A percentile compares a stretch with the other conserved stretches of the same genome.
Evolutionary conservation across 2,329 filamentous ascomycete species (phyloP).

Genomic region (Plenodomus lindquistii): DNA sequence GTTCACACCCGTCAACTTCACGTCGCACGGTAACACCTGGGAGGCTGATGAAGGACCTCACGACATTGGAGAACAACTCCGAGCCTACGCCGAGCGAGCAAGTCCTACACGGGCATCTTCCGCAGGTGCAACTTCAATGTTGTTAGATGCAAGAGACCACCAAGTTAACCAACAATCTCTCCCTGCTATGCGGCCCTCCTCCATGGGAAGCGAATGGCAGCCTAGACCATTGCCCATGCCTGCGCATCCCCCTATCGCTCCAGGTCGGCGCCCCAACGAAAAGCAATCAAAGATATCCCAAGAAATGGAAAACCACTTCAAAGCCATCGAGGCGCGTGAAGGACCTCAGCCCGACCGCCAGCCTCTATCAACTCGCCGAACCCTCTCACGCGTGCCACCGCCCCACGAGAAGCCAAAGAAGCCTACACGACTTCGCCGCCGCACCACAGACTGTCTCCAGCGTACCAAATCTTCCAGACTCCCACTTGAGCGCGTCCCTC

Average conservation of each 20-base stretch:
- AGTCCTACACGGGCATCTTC: neutral
- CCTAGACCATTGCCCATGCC: neutral
- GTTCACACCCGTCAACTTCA: constrained; percentile 13
- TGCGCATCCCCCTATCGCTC: neutral
- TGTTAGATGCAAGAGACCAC: neutral
- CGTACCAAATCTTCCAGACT: constrained; percentile 44
- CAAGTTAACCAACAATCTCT: neutral
- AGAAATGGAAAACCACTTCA: constrained; percentile 8
- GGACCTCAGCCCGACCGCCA: neutral
- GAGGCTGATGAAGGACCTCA: neutral
- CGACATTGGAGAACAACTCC: constrained; percentile 8
- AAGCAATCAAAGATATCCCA: neutral
- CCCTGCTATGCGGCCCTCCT: neutral
- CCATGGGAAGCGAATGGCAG: neutral
- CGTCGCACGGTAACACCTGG: neutral
- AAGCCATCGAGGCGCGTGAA: neutral
- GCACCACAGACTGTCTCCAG: constrained; percentile 10
- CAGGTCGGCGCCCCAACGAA: neutral
- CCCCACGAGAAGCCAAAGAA: neutral
- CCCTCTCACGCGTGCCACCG: neutral
- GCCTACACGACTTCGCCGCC: constrained; percentile 2
- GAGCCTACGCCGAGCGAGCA: constrained; percentile 7
- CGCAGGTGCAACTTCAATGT: neutral
- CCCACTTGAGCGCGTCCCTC: constrained; percentile 45
- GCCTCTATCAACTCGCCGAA: neutral